Conservation (phyloP, 495 filamentous ascomycete species). For the Aspergillus hancockii region DNA sequence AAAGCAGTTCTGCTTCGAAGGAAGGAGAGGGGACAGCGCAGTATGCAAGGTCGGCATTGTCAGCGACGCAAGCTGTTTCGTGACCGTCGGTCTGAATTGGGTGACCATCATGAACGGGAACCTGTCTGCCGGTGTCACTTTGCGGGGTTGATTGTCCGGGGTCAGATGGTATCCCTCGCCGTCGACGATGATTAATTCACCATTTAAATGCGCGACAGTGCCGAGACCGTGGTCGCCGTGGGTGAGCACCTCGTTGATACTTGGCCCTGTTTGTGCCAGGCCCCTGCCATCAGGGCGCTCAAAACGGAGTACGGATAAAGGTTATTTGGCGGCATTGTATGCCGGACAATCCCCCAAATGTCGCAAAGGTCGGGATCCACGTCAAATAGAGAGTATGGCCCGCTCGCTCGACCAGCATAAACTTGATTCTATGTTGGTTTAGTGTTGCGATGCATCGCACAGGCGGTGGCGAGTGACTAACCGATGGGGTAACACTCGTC, state of each 20-base stretch:
- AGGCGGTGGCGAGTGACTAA: too few relatives aligned
- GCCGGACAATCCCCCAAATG: too few relatives aligned
- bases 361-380: too few relatives aligned
- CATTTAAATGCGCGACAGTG: slow-evolving; percentile 49
- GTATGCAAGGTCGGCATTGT: slow-evolving; percentile 4
- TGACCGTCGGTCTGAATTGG: slow-evolving; percentile 12
- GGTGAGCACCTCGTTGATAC: slow-evolving; percentile 32
- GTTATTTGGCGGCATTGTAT: slow-evolving; percentile 28
- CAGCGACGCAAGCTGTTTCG: slow-evolving; percentile 3
- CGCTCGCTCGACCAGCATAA: too few relatives aligned
- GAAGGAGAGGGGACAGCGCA: slow-evolving; percentile 18
- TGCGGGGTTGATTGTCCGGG: neutral
- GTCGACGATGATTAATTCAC: slow-evolving; percentile 55
- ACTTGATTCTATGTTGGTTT: too few relatives aligned
- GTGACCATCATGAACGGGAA: slow-evolving; percentile 16
- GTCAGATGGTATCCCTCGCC: slow-evolving; percentile 43
- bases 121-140: neutral
- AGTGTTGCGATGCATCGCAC: too few relatives aligned
- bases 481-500: too few relatives aligned
- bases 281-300: slow-evolving; percentile 55
- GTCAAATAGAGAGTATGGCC: too few relatives aligned
- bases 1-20: slow-evolving; percentile 17
- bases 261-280: slow-evolving; percentile 41
- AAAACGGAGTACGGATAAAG: slow-evolving; percentile 54
- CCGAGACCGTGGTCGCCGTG: slow-evolving; percentile 55